These are phyloP conservation scores for Echites panduratus DNA, from an alignment of 257 asterid genomes.

Conservation along the genomic window DNA sequence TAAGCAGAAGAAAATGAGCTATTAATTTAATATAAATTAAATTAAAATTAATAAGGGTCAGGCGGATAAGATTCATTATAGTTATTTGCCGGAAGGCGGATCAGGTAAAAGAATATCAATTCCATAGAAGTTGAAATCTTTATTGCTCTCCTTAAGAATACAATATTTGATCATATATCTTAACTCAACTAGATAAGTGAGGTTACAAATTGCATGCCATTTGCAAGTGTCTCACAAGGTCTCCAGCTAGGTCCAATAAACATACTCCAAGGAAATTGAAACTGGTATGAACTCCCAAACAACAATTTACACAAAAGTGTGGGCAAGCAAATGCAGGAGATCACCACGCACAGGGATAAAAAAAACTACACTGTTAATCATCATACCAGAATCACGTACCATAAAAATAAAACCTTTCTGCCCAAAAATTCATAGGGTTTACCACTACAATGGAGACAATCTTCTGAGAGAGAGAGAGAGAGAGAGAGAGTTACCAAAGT, in stretches of 20 bases:
- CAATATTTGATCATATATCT: not conserved
- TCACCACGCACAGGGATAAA: not conserved
- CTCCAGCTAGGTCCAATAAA: too few species aligned
- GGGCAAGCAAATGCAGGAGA: not conserved
- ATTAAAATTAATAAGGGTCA: too few species aligned
- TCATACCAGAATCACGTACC: not conserved
- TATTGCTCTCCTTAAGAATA: not conserved
- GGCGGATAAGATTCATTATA: too few species aligned
- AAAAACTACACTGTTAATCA: not conserved
- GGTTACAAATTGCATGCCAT: not conserved
- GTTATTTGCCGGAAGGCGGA: too few species aligned
- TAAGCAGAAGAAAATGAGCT: too few species aligned
- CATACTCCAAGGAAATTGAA: not conserved
- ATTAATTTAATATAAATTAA: too few species aligned
- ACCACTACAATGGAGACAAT: not conserved
- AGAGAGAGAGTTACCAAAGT: slow-evolving; percentile 50
- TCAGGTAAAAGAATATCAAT: not conserved
- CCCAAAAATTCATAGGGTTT: not conserved
- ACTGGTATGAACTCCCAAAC: not conserved
- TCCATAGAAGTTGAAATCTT: not conserved
- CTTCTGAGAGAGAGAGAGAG: not conserved
- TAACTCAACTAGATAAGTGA: not conserved
- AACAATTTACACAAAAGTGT: not conserved
- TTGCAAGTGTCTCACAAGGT: not conserved
- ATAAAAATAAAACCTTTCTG: slow-evolving; percentile 2